Percentiles rank a stretch among this genome's conserved stretches.
These are phyloP conservation scores for Glycine soja DNA, from an alignment of 306 rosid species.

Conservation along the genomic window DNA sequence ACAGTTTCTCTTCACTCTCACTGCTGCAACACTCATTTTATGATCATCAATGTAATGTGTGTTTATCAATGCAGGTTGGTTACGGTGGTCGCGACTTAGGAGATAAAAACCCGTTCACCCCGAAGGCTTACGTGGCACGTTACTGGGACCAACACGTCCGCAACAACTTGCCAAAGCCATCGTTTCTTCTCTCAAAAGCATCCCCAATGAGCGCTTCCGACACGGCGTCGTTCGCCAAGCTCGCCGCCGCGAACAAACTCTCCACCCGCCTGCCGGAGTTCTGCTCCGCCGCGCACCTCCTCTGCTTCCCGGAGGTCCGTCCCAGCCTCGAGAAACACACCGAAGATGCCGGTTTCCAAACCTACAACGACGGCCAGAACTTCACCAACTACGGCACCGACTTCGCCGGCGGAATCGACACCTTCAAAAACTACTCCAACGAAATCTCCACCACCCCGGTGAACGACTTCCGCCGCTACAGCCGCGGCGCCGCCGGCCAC, in stretches of 20 bases:
- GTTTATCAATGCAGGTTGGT: slow-evolving; percentile 61
- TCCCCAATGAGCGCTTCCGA: slow-evolving; percentile 70
- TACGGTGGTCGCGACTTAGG: slow-evolving; percentile 31
- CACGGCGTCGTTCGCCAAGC: slow-evolving; percentile 57
- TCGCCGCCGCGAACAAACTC: slow-evolving; percentile 61
- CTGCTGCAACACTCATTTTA: not conserved
- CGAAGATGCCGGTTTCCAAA: slow-evolving; percentile 49
- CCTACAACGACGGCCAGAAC: slow-evolving; percentile 52
- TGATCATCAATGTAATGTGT: not conserved
- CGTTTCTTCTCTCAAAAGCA: slow-evolving; percentile 69
- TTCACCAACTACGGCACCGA: slow-evolving; percentile 77
- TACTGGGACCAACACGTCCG: slow-evolving; percentile 76
- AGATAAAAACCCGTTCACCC: slow-evolving; percentile 72
- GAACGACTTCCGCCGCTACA: slow-evolving; percentile 68
- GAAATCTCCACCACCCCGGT: too few species aligned
- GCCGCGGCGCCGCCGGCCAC: slow-evolving; percentile 64
- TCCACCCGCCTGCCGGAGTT: slow-evolving; percentile 67
- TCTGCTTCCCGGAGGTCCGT: slow-evolving; percentile 68
- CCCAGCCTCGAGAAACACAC: slow-evolving; percentile 61
- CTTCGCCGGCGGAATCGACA: slow-evolving; percentile 59
- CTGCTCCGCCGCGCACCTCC: slow-evolving; percentile 79
- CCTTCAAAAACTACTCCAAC: slow-evolving; percentile 73
- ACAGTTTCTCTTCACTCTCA: not conserved
- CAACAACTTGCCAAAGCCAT: slow-evolving; percentile 58
- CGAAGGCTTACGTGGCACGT: slow-evolving; percentile 66